Base-by-base conservation (phyloP, 2,329 filamentous ascomycete genomes). In the Chalara sp. region DNA sequence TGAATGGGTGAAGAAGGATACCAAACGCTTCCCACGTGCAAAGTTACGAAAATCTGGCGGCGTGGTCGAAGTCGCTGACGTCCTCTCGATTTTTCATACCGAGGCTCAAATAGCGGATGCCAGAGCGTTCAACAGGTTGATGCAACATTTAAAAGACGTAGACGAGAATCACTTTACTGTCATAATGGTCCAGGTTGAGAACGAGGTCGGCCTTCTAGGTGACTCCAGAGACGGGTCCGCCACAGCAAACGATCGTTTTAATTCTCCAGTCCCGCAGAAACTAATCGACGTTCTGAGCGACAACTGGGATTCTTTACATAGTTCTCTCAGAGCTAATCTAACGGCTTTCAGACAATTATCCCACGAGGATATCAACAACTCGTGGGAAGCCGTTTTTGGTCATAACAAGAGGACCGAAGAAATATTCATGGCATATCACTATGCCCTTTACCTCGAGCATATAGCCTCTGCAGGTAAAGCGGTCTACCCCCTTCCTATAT, bases 141-240 rank as follows among this genome's bases (percentile, higher is more conserved):
- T 73, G 63, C 53, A 55, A 5, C 70, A 73, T 47, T 44, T 73
- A 8, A 68, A 69, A 6, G 62, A 72, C 3, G 58, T 78, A 5
- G 75, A 79, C 44, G 63, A 62, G 1, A 59, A 67, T 8, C 66
- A 78, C 42, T 68, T 65, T 3, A 80, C 75, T 0, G 75, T 80
- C 0, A 55, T 80, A 2, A 79, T 79, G 76, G 70, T 79, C 0
- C 76, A 80, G 54, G 76, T 80, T n/a, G 73, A 80, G 60, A 80
- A 80, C 41, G 76, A 80, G 62, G 69, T 68, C 0, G 76, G 77
- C 0, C 53, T 79, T 0, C 63, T 79, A 0, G 75, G 76, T 0
- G 76, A 79, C 56, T 78, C 71, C 6, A 67, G 75, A 28, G 77
- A 79, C 56, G 64, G 71, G 3, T 72, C 68, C 3, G 57, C 58